These are phyloP conservation scores for Lathyrus oleraceus DNA, from an alignment of 306 rosid genomes.

Conservation along the genomic window DNA sequence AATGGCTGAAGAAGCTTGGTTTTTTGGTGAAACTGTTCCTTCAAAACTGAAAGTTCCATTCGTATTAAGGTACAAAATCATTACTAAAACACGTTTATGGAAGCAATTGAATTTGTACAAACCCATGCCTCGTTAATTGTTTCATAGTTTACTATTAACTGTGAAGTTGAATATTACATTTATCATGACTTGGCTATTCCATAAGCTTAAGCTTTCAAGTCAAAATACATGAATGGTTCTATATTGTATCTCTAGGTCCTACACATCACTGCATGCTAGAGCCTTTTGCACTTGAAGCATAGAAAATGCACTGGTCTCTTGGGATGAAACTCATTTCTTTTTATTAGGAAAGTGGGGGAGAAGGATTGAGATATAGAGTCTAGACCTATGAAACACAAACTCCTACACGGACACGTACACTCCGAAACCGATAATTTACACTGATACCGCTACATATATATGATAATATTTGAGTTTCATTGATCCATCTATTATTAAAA, in stretches of 20 bases:
- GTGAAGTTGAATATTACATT: background rate
- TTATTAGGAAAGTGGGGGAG: background rate
- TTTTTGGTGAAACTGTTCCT: conserved; percentile 78
- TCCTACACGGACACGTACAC: no score
- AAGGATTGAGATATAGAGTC: background rate
- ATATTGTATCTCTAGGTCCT: background rate
- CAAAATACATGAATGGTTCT: background rate
- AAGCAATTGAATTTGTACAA: background rate
- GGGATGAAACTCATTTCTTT: background rate
- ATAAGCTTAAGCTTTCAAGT: background rate
- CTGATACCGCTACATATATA: no score
- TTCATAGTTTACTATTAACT: background rate
- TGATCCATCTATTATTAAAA: no score
- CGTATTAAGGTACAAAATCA: conserved; percentile 54
- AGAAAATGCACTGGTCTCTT: background rate
- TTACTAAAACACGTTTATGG: no score
- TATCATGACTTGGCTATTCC: background rate
- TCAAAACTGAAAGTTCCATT: conserved; percentile 64
- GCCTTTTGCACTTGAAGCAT: background rate
- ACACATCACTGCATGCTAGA: background rate
- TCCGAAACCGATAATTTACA: no score
- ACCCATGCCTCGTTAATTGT: background rate
- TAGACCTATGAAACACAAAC: background rate
- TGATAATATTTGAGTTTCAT: no score
- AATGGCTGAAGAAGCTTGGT: conserved; percentile 83